Base-by-base conservation (phyloP, 163 green algal genomes). In the Scenedesmus sp. region DNA sequence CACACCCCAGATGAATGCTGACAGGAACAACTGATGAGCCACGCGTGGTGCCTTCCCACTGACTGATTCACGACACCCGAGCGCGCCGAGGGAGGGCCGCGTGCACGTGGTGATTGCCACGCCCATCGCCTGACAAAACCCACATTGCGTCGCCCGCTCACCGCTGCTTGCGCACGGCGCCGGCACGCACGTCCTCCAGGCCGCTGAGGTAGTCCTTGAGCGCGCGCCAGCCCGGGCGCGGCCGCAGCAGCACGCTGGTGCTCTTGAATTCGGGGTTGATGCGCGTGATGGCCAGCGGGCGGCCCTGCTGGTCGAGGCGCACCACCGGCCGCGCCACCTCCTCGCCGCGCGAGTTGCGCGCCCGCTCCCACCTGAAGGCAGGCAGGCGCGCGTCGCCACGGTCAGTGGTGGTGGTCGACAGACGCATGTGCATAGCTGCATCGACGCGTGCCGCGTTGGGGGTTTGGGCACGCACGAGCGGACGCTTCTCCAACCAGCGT, bases 211-310 rank as follows among this genome's bases (percentile, higher is more conserved):
- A 95, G 6, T 89, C 88, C 4, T 94, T 92, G 91, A 97, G 90
- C 30, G 93, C 86, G 37, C 94, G 89, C 96, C 97, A 98, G 43
- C 93, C 94, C 16, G 95, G 94, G 2, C 97, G 93, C 3, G 96
- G 91, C 46, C 96, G 94, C 81, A 99, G 93, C 56, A 98, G 92
- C 95, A 99, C 98, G 92, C 88, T 96, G 16, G 95, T 98, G 80
- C 94, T 89, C 5, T 68, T 90, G 20, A 92, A 79, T 26, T 70
- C 72, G 0, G 97, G 96, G n/a, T 96, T 89, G 61, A 99, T 97
- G 80, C 97, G 94, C 6, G 97, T 98, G 53, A 98, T 92, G 22
- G 98, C 89, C 4, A 97, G 51, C 30, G 90, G 92, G 42, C 89
- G 89, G 0, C 68, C 72, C 33, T 46, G 78, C 13, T 87, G n/a